A percentile compares a stretch with the other conserved stretches of the same genome.
Evolutionary conservation across 116 monocot species (phyloP).

Genomic region (Iris pallida): DNA sequence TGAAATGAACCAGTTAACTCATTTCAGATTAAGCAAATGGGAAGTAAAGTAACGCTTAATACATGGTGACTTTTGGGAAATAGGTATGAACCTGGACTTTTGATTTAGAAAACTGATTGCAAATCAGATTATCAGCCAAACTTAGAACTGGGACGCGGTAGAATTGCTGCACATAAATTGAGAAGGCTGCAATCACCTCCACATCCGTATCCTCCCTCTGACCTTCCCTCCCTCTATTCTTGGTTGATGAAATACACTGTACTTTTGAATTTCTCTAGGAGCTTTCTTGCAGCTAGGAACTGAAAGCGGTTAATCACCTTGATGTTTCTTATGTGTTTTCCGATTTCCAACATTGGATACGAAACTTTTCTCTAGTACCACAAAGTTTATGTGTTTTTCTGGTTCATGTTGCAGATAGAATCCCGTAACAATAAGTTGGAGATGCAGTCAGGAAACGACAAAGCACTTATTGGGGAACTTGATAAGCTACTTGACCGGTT

Average conservation of each 20-base stretch:
- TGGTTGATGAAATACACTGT: neutral
- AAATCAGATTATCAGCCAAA: no score
- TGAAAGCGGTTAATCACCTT: neutral
- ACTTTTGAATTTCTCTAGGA: neutral
- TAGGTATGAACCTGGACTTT: no score
- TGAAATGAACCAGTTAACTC: no score
- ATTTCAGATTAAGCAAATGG: no score
- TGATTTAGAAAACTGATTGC: no score
- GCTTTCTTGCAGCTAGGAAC: neutral
- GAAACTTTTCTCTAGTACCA: neutral
- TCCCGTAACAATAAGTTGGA: slow-evolving; percentile 93
- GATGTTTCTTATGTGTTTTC: neutral
- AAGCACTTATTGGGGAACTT: slow-evolving; percentile 83
- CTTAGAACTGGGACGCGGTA: no score
- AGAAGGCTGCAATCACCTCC: no score
- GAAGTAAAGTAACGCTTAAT: no score
- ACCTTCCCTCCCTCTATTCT: no score
- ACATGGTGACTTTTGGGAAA: no score
- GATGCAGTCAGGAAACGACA: slow-evolving; percentile 85
- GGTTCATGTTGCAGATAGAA: slow-evolving; percentile 75
- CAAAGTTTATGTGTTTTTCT: slow-evolving; percentile 10
- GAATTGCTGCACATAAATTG: no score
- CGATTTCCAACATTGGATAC: neutral
- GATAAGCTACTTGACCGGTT: slow-evolving; percentile 82
- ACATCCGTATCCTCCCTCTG: no score